A percentile compares a stretch with the other conserved stretches of the same genome.
Conservation (phyloP, 495 filamentous ascomycete species). For the Podospora pseudoanserina region DNA sequence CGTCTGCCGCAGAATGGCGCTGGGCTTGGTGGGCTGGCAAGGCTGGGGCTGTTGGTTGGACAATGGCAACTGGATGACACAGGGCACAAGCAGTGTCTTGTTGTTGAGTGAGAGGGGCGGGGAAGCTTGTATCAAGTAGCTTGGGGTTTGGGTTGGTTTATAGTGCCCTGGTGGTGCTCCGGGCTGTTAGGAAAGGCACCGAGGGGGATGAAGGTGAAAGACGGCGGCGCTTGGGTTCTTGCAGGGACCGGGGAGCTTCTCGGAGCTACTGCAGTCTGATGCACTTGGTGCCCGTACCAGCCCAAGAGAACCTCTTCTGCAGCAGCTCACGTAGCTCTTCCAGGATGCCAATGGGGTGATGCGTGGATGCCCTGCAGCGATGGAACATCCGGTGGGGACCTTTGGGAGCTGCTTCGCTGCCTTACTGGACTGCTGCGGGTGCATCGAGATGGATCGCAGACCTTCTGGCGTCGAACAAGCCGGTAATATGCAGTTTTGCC, state of each 20-base stretch:
- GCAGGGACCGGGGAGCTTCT: conserved; percentile 2
- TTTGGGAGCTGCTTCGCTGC: conserved; percentile 1
- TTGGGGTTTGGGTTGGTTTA: background rate
- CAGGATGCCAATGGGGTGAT: conserved; percentile 1
- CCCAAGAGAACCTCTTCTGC: background rate
- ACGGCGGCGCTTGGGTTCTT: background rate
- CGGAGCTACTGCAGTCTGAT: background rate
- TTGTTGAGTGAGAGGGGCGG: background rate
- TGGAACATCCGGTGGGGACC: background rate
- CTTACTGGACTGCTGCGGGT: background rate
- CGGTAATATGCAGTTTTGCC: background rate
- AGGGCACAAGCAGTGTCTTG: too few species aligned
- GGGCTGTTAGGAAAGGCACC: too few species aligned
- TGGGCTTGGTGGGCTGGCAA: background rate
- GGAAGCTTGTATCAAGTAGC: background rate
- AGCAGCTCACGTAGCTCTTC: background rate
- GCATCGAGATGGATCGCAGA: background rate
- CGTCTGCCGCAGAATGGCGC: conserved; percentile 23
- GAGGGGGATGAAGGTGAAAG: too few species aligned
- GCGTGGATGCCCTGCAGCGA: conserved; percentile 1
- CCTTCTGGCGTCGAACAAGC: background rate
- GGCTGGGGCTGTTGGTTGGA: background rate
- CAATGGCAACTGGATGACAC: too few species aligned
- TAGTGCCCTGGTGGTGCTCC: background rate
- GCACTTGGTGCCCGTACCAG: background rate